A percentile compares a stretch with the other conserved stretches of the same genome.
Evolutionary conservation across 1,284 basidiomycete genomes (phyloP).

Genomic region (Tylopilus sp.): DNA sequence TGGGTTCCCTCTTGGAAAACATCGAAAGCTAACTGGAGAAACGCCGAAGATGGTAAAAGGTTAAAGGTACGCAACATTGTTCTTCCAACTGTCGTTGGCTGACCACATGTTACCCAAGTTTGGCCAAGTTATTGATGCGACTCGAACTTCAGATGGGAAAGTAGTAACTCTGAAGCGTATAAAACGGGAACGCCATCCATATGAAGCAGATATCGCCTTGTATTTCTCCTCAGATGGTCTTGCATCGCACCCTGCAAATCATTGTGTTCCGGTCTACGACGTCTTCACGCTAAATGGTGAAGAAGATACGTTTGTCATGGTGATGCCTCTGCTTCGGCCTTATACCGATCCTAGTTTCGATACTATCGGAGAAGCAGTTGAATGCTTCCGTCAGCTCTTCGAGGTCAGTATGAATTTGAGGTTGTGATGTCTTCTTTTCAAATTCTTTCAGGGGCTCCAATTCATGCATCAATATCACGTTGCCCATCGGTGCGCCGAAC

Average conservation of each 20-base stretch:
- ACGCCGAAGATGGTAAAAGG: constrained; percentile 22
- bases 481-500: constrained; percentile 19
- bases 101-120: background rate
- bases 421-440: background rate
- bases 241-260: constrained; percentile 37
- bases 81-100: background rate
- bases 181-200: constrained; percentile 16
- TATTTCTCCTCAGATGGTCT: constrained; percentile 34
- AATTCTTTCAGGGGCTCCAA: constrained; percentile 22
- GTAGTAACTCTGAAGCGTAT: constrained; percentile 44
- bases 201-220: constrained; percentile 41
- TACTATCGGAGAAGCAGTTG: constrained; percentile 15
- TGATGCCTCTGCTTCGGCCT: constrained; percentile 40
- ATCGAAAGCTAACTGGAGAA: constrained; percentile 9
- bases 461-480: constrained; percentile 31
- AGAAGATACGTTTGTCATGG: constrained; percentile 27
- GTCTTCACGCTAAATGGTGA: constrained; percentile 28
- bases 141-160: constrained; percentile 40
- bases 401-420: constrained; percentile 38
- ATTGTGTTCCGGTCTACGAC: constrained; percentile 50
- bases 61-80: constrained; percentile 14
- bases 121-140: constrained; percentile 44
- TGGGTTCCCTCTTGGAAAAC: constrained; percentile 49
- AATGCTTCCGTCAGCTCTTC: constrained; percentile 44
- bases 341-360: constrained; percentile 40